Conservation (phyloP, 179 eudicot genomes). For the Spergularia azorica region DNA sequence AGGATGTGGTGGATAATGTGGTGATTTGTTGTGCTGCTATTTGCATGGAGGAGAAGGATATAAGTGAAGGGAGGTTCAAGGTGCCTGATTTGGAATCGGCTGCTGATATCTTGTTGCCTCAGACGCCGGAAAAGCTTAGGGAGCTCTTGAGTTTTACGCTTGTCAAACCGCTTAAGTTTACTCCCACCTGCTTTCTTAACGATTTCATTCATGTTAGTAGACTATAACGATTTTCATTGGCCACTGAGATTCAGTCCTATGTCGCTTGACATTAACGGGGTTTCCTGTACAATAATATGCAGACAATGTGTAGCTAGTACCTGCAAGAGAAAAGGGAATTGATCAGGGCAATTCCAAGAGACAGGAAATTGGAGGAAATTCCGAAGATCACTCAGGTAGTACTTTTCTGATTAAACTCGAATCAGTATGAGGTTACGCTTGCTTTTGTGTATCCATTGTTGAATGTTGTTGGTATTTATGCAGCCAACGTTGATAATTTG, state of each 20-base stretch:
- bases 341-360: conserved; percentile 48
- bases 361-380: conserved; percentile 50
- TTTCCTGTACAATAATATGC: conserved; percentile 12
- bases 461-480: neutral
- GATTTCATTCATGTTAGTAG: conserved; percentile 66
- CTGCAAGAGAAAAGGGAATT: conserved; percentile 60
- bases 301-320: conserved; percentile 63
- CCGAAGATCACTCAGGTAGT: conserved; percentile 69
- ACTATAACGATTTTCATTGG: no score
- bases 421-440: neutral
- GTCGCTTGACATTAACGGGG: neutral
- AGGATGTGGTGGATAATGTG: conserved; percentile 61
- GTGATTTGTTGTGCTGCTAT: conserved; percentile 75
- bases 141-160: conserved; percentile 57
- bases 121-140: conserved; percentile 70
- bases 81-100: conserved; percentile 69
- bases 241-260: neutral
- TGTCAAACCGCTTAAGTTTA: conserved; percentile 48
- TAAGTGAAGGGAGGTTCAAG: conserved; percentile 53
- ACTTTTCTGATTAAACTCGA: neutral
- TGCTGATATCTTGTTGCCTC: conserved; percentile 68
- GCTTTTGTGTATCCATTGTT: neutral
- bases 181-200: conserved; percentile 56
- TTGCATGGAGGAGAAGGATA: conserved; percentile 74
- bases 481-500: conserved; percentile 67